Percentiles rank a stretch among this genome's conserved stretches.
Conservation (phyloP, 2,329 filamentous ascomycete genomes). For the Diaporthe nobilis region DNA sequence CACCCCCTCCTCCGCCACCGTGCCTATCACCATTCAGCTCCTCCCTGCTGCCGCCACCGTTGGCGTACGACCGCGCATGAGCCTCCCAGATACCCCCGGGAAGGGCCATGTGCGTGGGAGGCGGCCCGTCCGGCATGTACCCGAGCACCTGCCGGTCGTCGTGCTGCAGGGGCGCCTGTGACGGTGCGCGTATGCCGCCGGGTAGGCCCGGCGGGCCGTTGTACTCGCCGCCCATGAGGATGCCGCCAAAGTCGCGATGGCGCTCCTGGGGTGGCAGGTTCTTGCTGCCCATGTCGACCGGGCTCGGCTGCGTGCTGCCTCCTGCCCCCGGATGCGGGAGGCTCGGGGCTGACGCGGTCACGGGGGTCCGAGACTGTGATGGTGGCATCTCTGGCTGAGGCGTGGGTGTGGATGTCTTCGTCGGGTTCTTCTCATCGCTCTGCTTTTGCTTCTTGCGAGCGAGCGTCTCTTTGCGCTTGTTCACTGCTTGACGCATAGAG, state of each 20-base stretch:
- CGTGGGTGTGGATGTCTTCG: constrained; percentile 34
- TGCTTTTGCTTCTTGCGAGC: constrained; percentile 66
- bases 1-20: background rate
- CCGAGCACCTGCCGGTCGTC: constrained; percentile 15
- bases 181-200: constrained; percentile 20
- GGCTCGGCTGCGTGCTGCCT: constrained; percentile 1
- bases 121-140: constrained; percentile 12
- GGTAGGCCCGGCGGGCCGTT: background rate
- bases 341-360: constrained; percentile 14
- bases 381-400: constrained; percentile 36
- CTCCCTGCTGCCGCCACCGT: constrained; percentile 15
- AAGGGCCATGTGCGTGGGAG: background rate
- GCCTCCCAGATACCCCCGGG: background rate
- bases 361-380: constrained; percentile 29
- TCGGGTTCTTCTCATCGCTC: constrained; percentile 37
- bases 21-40: constrained; percentile 20
- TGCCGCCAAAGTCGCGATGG: constrained; percentile 25
- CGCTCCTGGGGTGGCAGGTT: constrained; percentile 17
- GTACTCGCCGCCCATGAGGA: constrained; percentile 26
- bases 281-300: constrained; percentile 12
- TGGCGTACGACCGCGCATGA: constrained; percentile 12
- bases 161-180: constrained; percentile 13
- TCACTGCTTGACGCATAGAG: constrained; percentile 72
- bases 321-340: constrained; percentile 7
- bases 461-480: constrained; percentile 72